These are phyloP conservation scores for Candida namnaoensis DNA, from an alignment of 805 yeast genomes.

Conservation along the genomic window DNA sequence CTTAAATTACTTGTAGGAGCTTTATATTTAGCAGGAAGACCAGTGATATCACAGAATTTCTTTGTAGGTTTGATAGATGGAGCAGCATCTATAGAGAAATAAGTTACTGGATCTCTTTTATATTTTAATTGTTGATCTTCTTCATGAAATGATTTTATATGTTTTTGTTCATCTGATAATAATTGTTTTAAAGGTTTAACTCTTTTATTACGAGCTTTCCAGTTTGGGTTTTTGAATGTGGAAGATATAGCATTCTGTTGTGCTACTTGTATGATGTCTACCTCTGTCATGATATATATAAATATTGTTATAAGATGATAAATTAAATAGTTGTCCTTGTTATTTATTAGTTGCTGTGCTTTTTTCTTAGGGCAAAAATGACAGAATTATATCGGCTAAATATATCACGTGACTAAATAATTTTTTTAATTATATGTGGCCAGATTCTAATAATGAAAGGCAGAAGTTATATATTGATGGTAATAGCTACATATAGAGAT, in stretches of 20 bases:
- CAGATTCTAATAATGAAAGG: too few relatives aligned
- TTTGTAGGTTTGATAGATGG: slow-evolving; percentile 78
- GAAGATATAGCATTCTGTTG: slow-evolving; percentile 22
- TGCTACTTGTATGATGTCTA: slow-evolving; percentile 6
- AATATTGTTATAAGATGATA: too few relatives aligned
- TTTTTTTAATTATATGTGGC: too few relatives aligned
- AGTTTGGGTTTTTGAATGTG: slow-evolving; percentile 49
- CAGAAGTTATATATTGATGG: too few relatives aligned
- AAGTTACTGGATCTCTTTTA: slow-evolving; percentile 50
- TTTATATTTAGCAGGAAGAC: slow-evolving; percentile 69
- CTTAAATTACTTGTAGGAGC: slow-evolving; percentile 69
- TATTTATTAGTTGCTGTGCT: too few relatives aligned
- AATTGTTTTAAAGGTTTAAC: slow-evolving; percentile 72
- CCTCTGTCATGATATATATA: neutral
- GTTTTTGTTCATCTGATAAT: slow-evolving; percentile 67
- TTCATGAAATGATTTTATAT: slow-evolving; percentile 28
- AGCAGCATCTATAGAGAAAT: slow-evolving; percentile 69
- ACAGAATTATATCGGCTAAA: too few relatives aligned
- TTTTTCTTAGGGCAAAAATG: too few relatives aligned
- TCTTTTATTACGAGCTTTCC: slow-evolving; percentile 47
- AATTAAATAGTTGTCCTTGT: too few relatives aligned
- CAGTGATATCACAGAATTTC: slow-evolving; percentile 91
- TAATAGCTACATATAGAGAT: too few relatives aligned
- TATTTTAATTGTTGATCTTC: slow-evolving; percentile 12
- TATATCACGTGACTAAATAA: too few relatives aligned